Evolutionary conservation across 495 filamentous ascomycete genomes (phyloP).

Genomic region (Thozetella sp.): DNA sequence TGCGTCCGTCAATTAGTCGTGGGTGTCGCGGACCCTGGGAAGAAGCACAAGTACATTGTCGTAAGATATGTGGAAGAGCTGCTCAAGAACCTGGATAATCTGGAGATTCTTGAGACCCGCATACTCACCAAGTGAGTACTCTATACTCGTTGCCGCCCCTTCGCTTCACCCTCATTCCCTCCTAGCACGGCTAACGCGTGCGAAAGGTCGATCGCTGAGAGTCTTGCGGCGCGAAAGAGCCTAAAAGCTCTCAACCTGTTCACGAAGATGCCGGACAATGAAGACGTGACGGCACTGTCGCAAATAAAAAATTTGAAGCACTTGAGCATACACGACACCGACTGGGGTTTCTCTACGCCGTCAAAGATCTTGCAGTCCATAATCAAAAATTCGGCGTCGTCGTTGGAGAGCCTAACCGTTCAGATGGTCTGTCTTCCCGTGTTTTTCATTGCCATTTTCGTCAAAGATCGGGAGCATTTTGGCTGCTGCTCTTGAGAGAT

Average conservation of each 20-base stretch:
- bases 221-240: not conserved
- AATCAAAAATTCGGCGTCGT: not conserved
- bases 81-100: not conserved
- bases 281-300: not conserved
- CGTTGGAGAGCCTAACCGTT: not conserved
- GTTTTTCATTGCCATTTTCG: too few species aligned
- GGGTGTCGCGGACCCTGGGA: not conserved
- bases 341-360: not conserved
- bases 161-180: not conserved
- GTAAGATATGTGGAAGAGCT: not conserved
- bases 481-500: too few species aligned
- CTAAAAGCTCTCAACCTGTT: not conserved
- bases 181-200: not conserved
- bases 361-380: not conserved
- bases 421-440: too few species aligned
- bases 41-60: conserved; percentile 1
- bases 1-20: not conserved
- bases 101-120: not conserved
- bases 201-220: not conserved
- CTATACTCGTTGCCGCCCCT: too few species aligned
- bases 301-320: not conserved
- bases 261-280: not conserved
- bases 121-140: not conserved
- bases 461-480: too few species aligned
- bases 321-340: not conserved